A percentile compares a stretch with the other conserved stretches of the same genome.
phyloP scores from a whole-genome alignment of 169 alveolate species.

The Plasmodium billcollinsi region DNA sequence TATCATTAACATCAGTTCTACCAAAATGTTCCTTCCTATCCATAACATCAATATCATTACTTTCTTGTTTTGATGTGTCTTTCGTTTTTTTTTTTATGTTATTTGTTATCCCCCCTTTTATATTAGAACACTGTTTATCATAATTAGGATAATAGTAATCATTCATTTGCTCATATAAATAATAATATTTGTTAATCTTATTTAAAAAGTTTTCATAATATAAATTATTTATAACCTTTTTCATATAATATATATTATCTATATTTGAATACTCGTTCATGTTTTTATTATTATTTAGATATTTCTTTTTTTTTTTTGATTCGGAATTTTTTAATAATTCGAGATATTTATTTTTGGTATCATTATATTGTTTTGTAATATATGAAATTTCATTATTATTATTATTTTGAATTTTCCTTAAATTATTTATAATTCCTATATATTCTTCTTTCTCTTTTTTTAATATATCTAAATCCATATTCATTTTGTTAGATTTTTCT shows the following conservation, averaged over 20 bases:
- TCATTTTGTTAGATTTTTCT: slow-evolving; percentile 52
- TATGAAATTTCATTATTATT: slow-evolving; percentile 31
- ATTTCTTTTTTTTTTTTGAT: slow-evolving; percentile 26
- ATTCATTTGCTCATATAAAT: slow-evolving; percentile 8
- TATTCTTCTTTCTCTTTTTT: slow-evolving; percentile 67
- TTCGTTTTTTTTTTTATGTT: not conserved
- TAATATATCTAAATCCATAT: slow-evolving; percentile 25
- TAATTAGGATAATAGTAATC: not conserved
- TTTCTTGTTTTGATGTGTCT: not conserved
- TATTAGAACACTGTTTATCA: not conserved
- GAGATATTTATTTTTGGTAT: slow-evolving; percentile 36
- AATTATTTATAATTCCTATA: slow-evolving; percentile 16
- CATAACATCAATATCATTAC: not conserved
- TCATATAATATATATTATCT: slow-evolving; percentile 52
- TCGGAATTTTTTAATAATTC: slow-evolving; percentile 47
- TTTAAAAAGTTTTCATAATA: slow-evolving; percentile 50
- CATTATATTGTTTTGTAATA: slow-evolving; percentile 45
- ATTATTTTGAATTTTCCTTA: slow-evolving; percentile 50
- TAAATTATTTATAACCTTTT: slow-evolving; percentile 49
- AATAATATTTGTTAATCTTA: slow-evolving; percentile 26
- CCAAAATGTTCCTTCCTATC: not conserved
- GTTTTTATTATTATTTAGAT: not conserved
- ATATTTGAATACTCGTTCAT: slow-evolving; percentile 19
- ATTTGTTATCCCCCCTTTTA: not conserved
- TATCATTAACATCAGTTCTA: not conserved